Percentiles rank a stretch among this genome's conserved stretches.
These are phyloP conservation scores for Coniochaeta prunicola DNA, from an alignment of 2,329 filamentous ascomycete genomes.

Conservation along the genomic window DNA sequence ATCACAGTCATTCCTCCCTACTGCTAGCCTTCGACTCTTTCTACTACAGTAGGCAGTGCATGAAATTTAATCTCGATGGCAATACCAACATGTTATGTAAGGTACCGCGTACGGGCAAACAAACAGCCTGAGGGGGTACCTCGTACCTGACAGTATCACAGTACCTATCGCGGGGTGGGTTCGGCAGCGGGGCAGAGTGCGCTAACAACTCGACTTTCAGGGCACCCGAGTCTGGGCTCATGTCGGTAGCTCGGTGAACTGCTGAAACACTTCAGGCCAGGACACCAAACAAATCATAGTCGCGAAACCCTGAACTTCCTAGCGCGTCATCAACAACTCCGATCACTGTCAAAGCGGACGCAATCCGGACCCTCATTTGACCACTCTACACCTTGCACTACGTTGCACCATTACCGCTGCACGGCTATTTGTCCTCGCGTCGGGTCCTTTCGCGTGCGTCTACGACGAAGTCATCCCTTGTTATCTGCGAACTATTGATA, in stretches of 20 bases:
- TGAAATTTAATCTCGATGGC: not conserved
- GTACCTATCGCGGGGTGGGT: not conserved
- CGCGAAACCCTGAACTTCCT: conserved; percentile 2
- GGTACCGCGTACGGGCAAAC: not conserved
- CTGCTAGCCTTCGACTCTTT: not conserved
- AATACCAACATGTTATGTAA: not conserved
- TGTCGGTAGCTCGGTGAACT: not conserved
- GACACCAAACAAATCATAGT: not conserved
- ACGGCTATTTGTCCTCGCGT: not conserved
- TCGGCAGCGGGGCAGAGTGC: not conserved
- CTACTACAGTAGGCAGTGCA: too few relatives aligned
- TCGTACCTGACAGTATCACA: not conserved
- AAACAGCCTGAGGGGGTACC: not conserved
- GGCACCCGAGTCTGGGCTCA: not conserved
- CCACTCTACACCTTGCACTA: not conserved
- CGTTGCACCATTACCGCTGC: not conserved
- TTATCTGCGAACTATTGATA: not conserved
- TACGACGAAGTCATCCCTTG: not conserved
- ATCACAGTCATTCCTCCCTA: not conserved
- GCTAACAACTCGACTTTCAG: not conserved
- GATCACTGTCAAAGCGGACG: not conserved
- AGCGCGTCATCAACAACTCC: conserved; percentile 6
- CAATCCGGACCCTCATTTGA: not conserved
- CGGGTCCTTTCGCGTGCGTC: not conserved
- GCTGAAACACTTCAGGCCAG: conserved; percentile 4